phyloP scores from a whole-genome alignment of 2,329 filamentous ascomycete species.

The Cladophialophora psammophila region DNA sequence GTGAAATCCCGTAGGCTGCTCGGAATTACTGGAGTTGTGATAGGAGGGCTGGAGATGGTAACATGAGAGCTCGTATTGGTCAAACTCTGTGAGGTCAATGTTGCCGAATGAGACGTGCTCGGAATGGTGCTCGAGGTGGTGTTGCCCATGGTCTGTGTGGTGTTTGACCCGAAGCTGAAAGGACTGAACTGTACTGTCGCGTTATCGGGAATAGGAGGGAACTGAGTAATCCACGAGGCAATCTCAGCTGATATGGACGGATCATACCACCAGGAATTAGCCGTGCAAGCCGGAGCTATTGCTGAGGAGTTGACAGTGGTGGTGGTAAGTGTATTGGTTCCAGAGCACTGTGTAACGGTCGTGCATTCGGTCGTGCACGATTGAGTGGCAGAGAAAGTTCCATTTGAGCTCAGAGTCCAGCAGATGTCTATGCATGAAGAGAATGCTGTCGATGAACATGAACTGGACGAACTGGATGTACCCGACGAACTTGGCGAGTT shows the following conservation, averaged over 20 bases:
- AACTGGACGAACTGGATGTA: slow-evolving; percentile 12
- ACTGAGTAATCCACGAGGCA: slow-evolving; percentile 19
- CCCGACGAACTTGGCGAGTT: not conserved
- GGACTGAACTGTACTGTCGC: not conserved
- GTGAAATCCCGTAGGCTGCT: slow-evolving; percentile 1
- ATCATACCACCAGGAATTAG: slow-evolving; percentile 21
- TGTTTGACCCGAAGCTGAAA: slow-evolving; percentile 5
- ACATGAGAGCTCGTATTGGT: not conserved
- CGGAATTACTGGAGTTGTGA: not conserved
- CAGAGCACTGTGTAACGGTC: slow-evolving; percentile 17
- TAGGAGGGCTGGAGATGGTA: not conserved
- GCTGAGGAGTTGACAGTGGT: slow-evolving; percentile 1
- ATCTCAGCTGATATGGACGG: slow-evolving; percentile 10
- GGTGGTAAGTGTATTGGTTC: slow-evolving; percentile 2
- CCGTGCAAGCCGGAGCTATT: slow-evolving; percentile 15
- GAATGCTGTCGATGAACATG: slow-evolving; percentile 2
- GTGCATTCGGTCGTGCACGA: slow-evolving; percentile 10
- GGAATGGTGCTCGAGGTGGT: not conserved
- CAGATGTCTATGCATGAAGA: slow-evolving; percentile 7
- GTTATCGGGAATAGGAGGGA: slow-evolving; percentile 10
- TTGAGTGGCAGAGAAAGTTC: not conserved
- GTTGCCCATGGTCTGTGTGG: slow-evolving; percentile 4
- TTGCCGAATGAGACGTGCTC: slow-evolving; percentile 9
- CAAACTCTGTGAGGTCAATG: not conserved
- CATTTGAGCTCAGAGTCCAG: not conserved